phyloP scores from a whole-genome alignment of 1,139 yeast genomes.

The Debaryomyces udenii region DNA sequence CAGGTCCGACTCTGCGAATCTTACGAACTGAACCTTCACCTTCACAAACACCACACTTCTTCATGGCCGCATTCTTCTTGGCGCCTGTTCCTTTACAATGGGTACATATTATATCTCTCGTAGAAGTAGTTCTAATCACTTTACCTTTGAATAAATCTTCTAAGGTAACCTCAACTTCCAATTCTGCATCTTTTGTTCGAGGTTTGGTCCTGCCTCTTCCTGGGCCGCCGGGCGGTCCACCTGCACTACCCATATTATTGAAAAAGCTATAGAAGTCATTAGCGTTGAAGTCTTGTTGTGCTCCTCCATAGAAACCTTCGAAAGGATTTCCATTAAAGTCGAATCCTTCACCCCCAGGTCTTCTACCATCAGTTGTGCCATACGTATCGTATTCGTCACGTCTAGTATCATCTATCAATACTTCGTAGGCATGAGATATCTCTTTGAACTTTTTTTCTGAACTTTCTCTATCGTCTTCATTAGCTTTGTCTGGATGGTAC shows the following conservation, averaged over 20 bases:
- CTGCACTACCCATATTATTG: constrained; percentile 43
- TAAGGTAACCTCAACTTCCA: constrained; percentile 65
- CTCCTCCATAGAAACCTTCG: constrained; percentile 39
- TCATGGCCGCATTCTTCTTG: constrained; percentile 58
- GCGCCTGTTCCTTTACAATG: constrained; percentile 79
- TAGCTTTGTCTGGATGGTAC: constrained; percentile 81
- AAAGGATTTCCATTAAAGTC: constrained; percentile 43
- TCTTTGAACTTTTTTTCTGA: constrained; percentile 78
- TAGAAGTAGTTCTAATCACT: constrained; percentile 70
- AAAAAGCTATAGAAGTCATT: constrained; percentile 79
- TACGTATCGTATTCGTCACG: constrained; percentile 60
- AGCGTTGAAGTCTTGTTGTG: constrained; percentile 46
- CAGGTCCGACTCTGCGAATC: constrained; percentile 72
- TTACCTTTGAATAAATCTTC: constrained; percentile 85
- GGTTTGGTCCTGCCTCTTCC: constrained; percentile 16
- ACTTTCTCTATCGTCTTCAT: constrained; percentile 62
- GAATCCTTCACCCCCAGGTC: constrained; percentile 22
- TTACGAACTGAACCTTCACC: constrained; percentile 71
- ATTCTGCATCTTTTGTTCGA: constrained; percentile 66
- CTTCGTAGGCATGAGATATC: constrained; percentile 76
- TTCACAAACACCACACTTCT: constrained; percentile 65
- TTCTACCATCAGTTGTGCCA: constrained; percentile 49
- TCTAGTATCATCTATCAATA: constrained; percentile 63
- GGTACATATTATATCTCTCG: constrained; percentile 72
- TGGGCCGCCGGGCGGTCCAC: constrained; percentile 15